Base-by-base conservation (phyloP, 73 alveolate species). In the Diophrys appendiculata region DNA sequence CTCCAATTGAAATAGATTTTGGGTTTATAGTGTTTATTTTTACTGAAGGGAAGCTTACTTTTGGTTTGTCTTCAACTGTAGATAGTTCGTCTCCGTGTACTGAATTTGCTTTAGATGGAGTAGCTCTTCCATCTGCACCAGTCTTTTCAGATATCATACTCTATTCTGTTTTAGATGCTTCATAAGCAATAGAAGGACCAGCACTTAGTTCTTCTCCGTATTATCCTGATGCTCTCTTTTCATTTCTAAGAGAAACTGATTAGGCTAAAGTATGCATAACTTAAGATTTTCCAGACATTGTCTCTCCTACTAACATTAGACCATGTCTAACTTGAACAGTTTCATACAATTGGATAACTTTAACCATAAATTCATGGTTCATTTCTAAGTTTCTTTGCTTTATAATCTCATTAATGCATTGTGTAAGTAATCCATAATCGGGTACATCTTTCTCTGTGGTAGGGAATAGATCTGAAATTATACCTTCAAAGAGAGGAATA, bases 271-370 rank as follows among this genome's bases (percentile, higher is more conserved):
- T 75, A 72, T 97, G 87, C 43, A 95, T 88, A 1, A 86, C 90
- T 26, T 97, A 76, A 52, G 98, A 93, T 88, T 97, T 97, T 52
- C 99, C 99, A 68, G 98, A 91, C 65, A 96, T 90, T 0, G 99
- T 93, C 1, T 94, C 93, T 13, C 99, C 99, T 0, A 97, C 99
- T 84, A 98, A 96, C 99, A 97, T 96, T 65, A 97, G 84, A 22
- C 99, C 99, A 80, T 95, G 99, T 78, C 99, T 89, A 0, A 97
- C 98, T 84, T 94, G 88, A 24, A 96, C 89, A 8, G 99, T 95
- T 82, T 96, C 98, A 93, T 94, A 96, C 33, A 97, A 80, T 80
- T 97, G 93, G 53, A 97, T 91, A 25, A 91, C 89, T 86, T 97
- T 97, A 53, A 84, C 87, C 69, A 84, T 84, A 73, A 97, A 97